Base-by-base conservation (phyloP, 495 filamentous ascomycete species). In the Neurospora sp. region DNA sequence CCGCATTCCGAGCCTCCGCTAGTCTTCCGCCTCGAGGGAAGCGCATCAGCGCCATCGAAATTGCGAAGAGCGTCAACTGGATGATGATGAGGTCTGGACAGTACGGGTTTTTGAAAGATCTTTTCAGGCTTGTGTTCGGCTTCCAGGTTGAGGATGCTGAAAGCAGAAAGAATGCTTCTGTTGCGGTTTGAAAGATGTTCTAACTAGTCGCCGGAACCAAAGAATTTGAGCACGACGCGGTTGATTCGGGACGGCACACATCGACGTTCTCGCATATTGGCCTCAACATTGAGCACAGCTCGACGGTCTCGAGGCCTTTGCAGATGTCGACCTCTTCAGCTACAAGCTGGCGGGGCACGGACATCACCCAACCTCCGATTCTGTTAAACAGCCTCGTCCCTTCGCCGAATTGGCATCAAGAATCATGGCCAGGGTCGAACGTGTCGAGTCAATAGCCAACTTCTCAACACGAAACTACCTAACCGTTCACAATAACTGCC, bases 51-150 rank as follows among this genome's bases (percentile, higher is more conserved):
- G 92, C 92, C 0, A 79, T 82, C 27, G 92, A 97, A 74, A 87
- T 96, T 59, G 91, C 92, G 14, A 90, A 90, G 77, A 92, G 90
- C 69, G 90, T 96, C 16, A 84, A 85, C 62, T 90, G 91, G 85
- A 92, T 96, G 89, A 85, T 87, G 66, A 71, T 79, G 35, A 78
- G 80, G 20, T 82, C 83, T 0, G 72, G 75, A 39, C 87, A 89
- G 73, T 92, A 94, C 79, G 83, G 83, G 23, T 97, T 93, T 87
- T 82, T 97, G 74, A 86, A 87, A 31, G 94, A 97, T 79, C 82
- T 97, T 11, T 97, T 90, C 82, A 86, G 89, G 69, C 83, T 94
- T n/a, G 93, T 97, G 4, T 94, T 95, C 82, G 93, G 94, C 0
- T 93, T 93, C 78, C 89, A 91, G 72, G 77, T 91, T 37, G 92